A percentile compares a stretch with the other conserved stretches of the same genome.
Conservation (phyloP, 169 alveolate species). For the Babesia divergens region DNA sequence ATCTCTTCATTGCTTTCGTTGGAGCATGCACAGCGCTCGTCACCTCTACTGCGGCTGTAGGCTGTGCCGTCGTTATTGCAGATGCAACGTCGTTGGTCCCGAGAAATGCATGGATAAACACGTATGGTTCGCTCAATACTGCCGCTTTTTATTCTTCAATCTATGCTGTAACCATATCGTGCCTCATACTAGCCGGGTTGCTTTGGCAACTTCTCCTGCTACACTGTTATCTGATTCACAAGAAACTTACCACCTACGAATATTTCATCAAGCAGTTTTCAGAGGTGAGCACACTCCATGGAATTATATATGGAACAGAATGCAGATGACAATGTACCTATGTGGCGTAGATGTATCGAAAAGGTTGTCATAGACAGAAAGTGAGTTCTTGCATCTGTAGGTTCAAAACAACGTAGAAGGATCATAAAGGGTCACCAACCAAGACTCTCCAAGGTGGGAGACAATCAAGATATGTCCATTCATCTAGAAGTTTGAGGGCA, state of each 20-base stretch:
- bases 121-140: conserved; percentile 48
- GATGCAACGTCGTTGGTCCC: conserved; percentile 1
- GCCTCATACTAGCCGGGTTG: conserved; percentile 27
- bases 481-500: neutral
- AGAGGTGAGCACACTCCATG: neutral
- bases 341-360: conserved; percentile 25
- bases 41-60: neutral
- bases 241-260: conserved; percentile 70
- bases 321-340: conserved; percentile 18
- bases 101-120: conserved; percentile 17
- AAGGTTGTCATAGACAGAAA: conserved; percentile 13
- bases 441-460: conserved; percentile 3
- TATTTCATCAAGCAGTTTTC: conserved; percentile 59
- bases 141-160: conserved; percentile 41
- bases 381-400: neutral
- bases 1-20: conserved; percentile 38
- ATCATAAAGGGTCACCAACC: conserved; percentile 19
- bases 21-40: neutral
- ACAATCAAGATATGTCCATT: neutral
- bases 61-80: neutral
- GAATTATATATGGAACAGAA: neutral
- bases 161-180: conserved; percentile 21
- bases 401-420: conserved; percentile 1
- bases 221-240: conserved; percentile 62
- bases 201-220: conserved; percentile 66